Evolutionary conservation across 345 rosid species (phyloP), one percentile per base, ranked within the genome.

Genomic region (Lepidium africanum): DNA sequence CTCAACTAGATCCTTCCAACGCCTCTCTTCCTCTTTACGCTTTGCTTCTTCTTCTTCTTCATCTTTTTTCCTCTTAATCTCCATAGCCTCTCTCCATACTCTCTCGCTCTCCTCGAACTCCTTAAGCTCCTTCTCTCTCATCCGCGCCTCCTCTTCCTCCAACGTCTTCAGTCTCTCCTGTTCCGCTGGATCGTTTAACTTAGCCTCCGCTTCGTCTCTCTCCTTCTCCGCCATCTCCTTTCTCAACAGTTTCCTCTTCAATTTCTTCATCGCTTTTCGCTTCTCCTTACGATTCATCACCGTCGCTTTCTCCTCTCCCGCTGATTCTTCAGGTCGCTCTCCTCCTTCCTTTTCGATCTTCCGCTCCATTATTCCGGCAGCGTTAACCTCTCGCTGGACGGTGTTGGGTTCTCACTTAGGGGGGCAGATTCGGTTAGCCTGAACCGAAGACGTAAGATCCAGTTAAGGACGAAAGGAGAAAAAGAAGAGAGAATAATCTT

Each of bases 71-170:
- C 65, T 83, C 79, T 80, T 84, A 74, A 63, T 69, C 76, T 84
- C 90, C 87, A 88, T 81, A 21, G 81, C 89, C 32, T 82, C 83
- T 49, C 75, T 59, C 96, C 86, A 93, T 47, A 69, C 71, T 81
- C 85, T 80, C 82, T 93, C 97, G 53, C 92, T 60, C 79, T 88
- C 91, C 71, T 85, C 86, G 60, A 90, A 93, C 78, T 87, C 92
- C 75, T 63, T 84, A 73, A 85, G 67, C 60, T 80, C 89, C 52
- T 77, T 73, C 67, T 88, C 89, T 75, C 80, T 82, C 63, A 69
- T 55, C 74, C 70, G 76, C 47, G 49, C 86, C 81, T 81, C 98
- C 73, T 79, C 91, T 76, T 82, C 82, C 79, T 80, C 89, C 77
- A 78, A 73, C 75, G 77, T 73, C 73, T 70, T 75, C 10, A 79